Base-by-base conservation (phyloP, 1,284 basidiomycete species). In the Ceratobasidium sp. region DNA sequence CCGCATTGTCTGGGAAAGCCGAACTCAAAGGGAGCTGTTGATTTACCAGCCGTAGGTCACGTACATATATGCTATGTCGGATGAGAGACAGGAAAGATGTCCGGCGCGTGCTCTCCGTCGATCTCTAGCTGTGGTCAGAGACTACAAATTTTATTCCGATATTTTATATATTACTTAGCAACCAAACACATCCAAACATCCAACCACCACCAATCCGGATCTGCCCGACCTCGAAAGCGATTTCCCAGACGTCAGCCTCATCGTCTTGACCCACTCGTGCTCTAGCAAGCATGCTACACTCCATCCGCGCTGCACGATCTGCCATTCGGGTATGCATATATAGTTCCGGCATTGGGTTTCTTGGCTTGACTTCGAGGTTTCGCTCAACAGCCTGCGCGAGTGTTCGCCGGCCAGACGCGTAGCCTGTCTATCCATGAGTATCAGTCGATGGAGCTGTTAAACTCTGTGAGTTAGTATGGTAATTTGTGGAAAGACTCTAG, bases 341-440 rank as follows among this genome's bases (percentile, higher is more conserved):
- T 71, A 71, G 37, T 29, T 61, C 8, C 9, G 7, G 9, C 31
- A 14, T 51, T 8, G 14, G 2, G 29, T 59, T 34, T 11, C 22
- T 19, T 2, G 49, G 43, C 34, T 46, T 39, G 41, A 63, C 9
- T 29, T 63, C 29, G 39, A 63, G 16, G 24, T 63, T 59, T 43
- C 29, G 56, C 16, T 31, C n/a, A 37, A 61, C 29, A 71, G 68
- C 68, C 68, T 31, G 66, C 39, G 41, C 68, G 68, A 61, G 68
- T 27, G 29, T 89, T 88, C 88, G 88, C 88, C 80, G 88, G 90
- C 82, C 95, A 97, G 88, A 94, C 88, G 85, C 94, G 97, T 79
- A 93, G 92, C 84, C 89, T 99, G 80, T 98, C 95, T 61, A 97
- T 99, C 81, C 97, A 99, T 85, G 97, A 99, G 86, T 95, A 98